Base-by-base conservation (phyloP, 1,139 yeast genomes). In the Scheffersomyces titani region DNA sequence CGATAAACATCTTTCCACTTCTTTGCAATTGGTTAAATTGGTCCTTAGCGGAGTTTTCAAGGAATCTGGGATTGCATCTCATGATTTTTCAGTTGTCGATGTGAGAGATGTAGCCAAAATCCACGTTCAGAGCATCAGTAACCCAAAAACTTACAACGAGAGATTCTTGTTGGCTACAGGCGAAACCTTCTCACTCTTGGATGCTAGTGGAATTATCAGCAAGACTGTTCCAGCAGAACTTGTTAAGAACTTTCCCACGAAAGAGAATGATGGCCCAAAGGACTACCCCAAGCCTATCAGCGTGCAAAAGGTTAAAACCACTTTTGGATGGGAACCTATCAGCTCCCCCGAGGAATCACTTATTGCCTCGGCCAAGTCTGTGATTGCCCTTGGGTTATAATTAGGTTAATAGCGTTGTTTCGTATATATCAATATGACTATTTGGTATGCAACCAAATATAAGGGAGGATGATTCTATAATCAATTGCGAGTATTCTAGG, bases 1-100 rank as follows among this genome's bases (percentile, higher is more conserved):
- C 11, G 13, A 16, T 1, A 46, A 20, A 2, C 24, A 20, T 1
- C 16, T 22, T 9, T 46, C 49, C 13, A 46, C 24, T 7, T 46
- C 90, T 52, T 19, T 46, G 9, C 16, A 19, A 13, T 13, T 46
- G 16, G 6, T 46, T n/a, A 46, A 19, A 16, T 5, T 18, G n/a
- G 16, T 18, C n/a, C 18, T 46, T 46, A 13, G 5, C 22, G 49
- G 49, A 11, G 21, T 22, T 9, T 46, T 46, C 49, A 46, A 46
- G 49, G 49, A 46, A 19, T 13, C 13, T 9, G 49, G 49, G 2
- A 22, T 4, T 20, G 22, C 49, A 2, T 1, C 3, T 18, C 19
- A 46, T 19, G 19, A 13, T 16, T 46, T 46, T 11, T 5, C 24
- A 7, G 22, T 46, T 18, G 9, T 46, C 9, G 49, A 46, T 20